Evolutionary conservation across 768 basidiomycete genomes (phyloP).

Genomic region (Collybia sp.): DNA sequence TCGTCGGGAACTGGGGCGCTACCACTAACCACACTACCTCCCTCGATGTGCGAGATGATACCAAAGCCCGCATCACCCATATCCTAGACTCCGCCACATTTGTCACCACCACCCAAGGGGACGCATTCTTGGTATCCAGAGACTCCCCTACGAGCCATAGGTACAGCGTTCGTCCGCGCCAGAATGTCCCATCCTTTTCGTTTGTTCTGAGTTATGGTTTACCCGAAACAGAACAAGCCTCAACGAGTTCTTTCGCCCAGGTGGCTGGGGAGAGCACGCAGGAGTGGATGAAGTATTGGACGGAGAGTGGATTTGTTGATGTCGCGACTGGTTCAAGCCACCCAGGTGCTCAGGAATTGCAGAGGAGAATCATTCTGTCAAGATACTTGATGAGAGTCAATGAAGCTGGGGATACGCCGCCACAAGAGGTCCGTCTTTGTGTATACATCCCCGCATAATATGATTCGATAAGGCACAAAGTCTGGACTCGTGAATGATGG

Average conservation of each 20-base stretch:
- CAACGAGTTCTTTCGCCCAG: constrained; percentile 9
- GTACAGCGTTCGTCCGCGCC: constrained; percentile 36
- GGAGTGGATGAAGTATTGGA: constrained; percentile 47
- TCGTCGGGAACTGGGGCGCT: constrained; percentile 48
- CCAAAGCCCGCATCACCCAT: constrained; percentile 37
- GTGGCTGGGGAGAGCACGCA: constrained; percentile 29
- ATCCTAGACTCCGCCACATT: constrained; percentile 33
- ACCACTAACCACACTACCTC: constrained; percentile 44
- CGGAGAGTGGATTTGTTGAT: constrained; percentile 45
- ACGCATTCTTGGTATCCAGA: constrained; percentile 31
- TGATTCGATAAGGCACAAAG: constrained; percentile 18
- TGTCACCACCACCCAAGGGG: constrained; percentile 37
- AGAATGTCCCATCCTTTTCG: constrained; percentile 22
- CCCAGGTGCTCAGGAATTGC: constrained; percentile 46
- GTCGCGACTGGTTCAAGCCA: constrained; percentile 44
- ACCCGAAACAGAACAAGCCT: constrained; percentile 6
- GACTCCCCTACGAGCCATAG: constrained; percentile 40
- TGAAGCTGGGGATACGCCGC: constrained; percentile 49
- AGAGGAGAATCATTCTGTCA: constrained; percentile 51
- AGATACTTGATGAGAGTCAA: constrained; percentile 56
- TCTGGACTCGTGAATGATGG: constrained; percentile 52
- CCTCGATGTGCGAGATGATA: constrained; percentile 15
- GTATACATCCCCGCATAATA: not conserved
- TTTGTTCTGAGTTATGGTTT: constrained; percentile 20
- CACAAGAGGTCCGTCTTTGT: constrained; percentile 44